Base-by-base conservation (phyloP, 441 rosid species). In the Corymbia citriodora region DNA sequence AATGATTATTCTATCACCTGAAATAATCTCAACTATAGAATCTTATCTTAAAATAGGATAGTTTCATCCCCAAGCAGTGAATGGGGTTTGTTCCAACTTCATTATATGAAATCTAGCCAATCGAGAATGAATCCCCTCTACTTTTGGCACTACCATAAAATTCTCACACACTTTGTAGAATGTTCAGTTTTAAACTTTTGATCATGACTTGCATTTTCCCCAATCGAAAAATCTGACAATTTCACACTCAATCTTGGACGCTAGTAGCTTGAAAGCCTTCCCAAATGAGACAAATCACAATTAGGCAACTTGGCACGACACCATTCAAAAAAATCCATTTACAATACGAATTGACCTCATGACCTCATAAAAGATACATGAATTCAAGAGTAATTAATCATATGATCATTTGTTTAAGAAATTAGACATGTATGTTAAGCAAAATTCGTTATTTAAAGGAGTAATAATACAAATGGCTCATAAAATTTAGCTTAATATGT, bases 241-340 rank as follows among this genome's bases (percentile, higher is more conserved):
- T 63, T 63, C 17, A 63, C 7, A 63, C 19, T 0, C 7, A 4
- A 70, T 17, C 12, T 0, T 1, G 9, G 6, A 68, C 17, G 0
- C 2, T 8, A 17, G 5, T 10, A 17, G 5, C 1, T 1, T 2
- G 1, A 31, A 70, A 33, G 0, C 17, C 4, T 31, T 3, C 1
- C 0, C 0, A 17, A 4, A 31, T 9, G 2, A 31, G 1, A 9
- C 0, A 70, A 9, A 0, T 1, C 3, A 3, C 0, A 4, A 0
- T 72, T 10, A 36, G 1, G 4, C 0, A 10, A 36, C 3, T 36
- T 0, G 6, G 7, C 0, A 18, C 2, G 36, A 72, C 19, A 36
- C 10, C 0, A 0, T 33, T 70, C 7, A 18, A 9, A 40, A 40
- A 31, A 31, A 0, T 68, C 17, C 1, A 68, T 6, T 68, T 1